Conservation (phyloP, 2,329 filamentous ascomycete genomes). For the Penicillium verrucosum region DNA sequence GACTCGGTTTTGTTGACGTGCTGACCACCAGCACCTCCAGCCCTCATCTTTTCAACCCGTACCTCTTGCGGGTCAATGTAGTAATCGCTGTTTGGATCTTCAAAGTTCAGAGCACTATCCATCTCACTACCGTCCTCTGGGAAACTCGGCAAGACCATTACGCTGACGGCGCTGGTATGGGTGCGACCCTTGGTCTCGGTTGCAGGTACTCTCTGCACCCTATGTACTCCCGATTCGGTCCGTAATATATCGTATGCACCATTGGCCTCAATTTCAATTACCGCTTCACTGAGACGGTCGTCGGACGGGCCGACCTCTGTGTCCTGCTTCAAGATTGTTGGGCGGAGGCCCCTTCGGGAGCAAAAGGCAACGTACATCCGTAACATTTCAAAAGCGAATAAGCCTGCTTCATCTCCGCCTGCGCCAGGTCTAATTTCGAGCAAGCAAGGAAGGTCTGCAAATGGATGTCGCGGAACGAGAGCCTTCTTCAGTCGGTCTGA, state of each 20-base stretch:
- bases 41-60: conserved; percentile 81
- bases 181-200: conserved; percentile 89
- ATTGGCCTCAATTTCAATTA: conserved; percentile 73
- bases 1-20: conserved; percentile 99
- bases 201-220: conserved; percentile 87
- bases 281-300: conserved; percentile 74
- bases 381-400: conserved; percentile 83
- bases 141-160: conserved; percentile 87
- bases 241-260: conserved; percentile 80
- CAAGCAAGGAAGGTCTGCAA: conserved; percentile 83
- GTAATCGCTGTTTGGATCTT: conserved; percentile 87
- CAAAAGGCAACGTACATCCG: conserved; percentile 88
- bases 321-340: conserved; percentile 75
- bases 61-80: conserved; percentile 85
- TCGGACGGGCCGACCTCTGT: conserved; percentile 65
- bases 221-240: conserved; percentile 88
- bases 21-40: conserved; percentile 87
- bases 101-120: conserved; percentile 58
- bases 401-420: conserved; percentile 83
- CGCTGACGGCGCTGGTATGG: conserved; percentile 87
- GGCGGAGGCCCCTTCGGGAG: conserved; percentile 62
- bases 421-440: conserved; percentile 90
- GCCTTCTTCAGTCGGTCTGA: conserved; percentile 68
- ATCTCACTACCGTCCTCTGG: conserved; percentile 53
- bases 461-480: conserved; percentile 83